These are phyloP conservation scores for Silene noctiflora DNA, from an alignment of 179 eudicot genomes.

Conservation along the genomic window DNA sequence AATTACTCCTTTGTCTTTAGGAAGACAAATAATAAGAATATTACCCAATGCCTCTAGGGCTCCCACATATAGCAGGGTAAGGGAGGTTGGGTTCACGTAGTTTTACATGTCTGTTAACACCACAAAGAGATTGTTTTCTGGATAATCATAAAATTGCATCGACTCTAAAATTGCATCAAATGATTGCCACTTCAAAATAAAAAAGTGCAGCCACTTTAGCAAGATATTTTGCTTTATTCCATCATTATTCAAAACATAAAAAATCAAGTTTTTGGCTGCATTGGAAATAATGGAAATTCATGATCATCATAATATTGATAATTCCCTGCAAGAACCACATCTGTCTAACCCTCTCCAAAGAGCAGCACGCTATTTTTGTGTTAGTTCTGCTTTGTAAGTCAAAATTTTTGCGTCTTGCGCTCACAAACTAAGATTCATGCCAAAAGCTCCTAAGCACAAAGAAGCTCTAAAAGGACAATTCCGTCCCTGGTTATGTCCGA, in stretches of 20 bases:
- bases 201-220: background rate
- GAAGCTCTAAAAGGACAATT: background rate
- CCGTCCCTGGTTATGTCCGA: background rate
- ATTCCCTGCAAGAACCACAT: background rate
- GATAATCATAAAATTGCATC: background rate
- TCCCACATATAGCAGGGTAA: background rate
- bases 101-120: background rate
- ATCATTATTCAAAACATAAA: background rate
- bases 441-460: conserved; percentile 7
- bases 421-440: background rate
- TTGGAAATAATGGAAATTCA: background rate
- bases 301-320: background rate
- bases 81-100: background rate
- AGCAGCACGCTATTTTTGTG: background rate
- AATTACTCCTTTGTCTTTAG: background rate
- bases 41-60: background rate
- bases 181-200: background rate
- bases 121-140: background rate
- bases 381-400: background rate
- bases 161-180: too few relatives aligned
- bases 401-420: background rate
- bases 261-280: background rate
- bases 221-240: background rate
- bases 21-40: background rate
- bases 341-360: background rate